These are phyloP conservation scores for Neurospora tetrasperma DNA, from an alignment of 495 filamentous ascomycete species.

Conservation along the genomic window DNA sequence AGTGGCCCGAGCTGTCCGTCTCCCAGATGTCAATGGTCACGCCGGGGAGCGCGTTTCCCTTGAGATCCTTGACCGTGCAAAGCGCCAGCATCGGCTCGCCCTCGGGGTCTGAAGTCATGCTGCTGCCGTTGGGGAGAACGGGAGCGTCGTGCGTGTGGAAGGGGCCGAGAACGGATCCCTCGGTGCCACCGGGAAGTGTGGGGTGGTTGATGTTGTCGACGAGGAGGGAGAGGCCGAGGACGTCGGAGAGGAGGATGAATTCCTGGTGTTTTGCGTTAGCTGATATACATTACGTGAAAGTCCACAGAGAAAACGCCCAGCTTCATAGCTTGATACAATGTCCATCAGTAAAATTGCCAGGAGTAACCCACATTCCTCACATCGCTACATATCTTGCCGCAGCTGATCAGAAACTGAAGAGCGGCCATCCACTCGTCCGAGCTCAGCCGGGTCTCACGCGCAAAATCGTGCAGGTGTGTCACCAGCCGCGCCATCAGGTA, in stretches of 20 bases:
- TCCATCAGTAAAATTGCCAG: too few relatives aligned
- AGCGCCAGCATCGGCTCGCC: constrained; percentile 67
- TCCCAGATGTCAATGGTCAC: constrained; percentile 92
- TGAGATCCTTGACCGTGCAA: constrained; percentile 62
- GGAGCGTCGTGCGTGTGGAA: constrained; percentile 90
- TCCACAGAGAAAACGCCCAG: not conserved
- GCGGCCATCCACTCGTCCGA: constrained; percentile 72
- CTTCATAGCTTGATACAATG: not conserved
- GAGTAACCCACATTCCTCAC: constrained; percentile 38
- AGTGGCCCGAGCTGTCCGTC: constrained; percentile 75
- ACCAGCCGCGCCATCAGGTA: constrained; percentile 67
- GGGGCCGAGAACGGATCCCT: constrained; percentile 83
- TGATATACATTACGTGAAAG: not conserved
- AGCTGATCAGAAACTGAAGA: constrained; percentile 57
- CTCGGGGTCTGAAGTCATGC: constrained; percentile 61
- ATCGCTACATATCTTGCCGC: constrained; percentile 63
- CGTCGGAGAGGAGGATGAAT: constrained; percentile 90
- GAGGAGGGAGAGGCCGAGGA: constrained; percentile 79
- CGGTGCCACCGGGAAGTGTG: constrained; percentile 63
- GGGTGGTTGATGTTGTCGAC: constrained; percentile 91
- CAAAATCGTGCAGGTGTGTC: constrained; percentile 74
- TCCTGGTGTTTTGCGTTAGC: constrained; percentile 42
- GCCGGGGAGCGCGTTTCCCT: constrained; percentile 53
- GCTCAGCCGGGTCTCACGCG: constrained; percentile 69
- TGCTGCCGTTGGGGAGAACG: constrained; percentile 47